Evolutionary conservation across 495 filamentous ascomycete genomes (phyloP).

Genomic region (Penicillium cosmopolitanum): DNA sequence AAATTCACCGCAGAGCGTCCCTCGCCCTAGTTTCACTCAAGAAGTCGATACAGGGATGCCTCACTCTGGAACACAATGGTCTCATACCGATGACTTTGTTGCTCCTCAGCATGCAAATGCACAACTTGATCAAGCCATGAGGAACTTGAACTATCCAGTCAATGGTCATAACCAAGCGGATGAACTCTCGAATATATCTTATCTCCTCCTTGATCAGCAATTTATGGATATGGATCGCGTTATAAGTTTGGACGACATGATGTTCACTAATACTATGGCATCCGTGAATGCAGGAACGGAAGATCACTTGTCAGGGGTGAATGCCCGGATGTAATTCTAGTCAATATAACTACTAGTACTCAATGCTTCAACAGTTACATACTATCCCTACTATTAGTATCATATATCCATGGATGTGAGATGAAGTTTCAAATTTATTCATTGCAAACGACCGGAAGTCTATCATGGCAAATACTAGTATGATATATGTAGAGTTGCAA

Average conservation of each 20-base stretch:
- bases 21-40: background rate
- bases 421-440: background rate
- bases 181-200: conserved; percentile 36
- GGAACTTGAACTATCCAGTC: background rate
- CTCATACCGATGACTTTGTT: background rate
- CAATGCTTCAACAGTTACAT: no score
- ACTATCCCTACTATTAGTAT: no score
- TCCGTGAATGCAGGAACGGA: background rate
- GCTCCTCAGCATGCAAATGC: conserved; percentile 3
- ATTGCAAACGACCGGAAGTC: no score
- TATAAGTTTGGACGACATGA: conserved; percentile 37
- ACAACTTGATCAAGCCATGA: conserved; percentile 7
- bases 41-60: background rate
- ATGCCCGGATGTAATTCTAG: background rate
- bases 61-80: background rate
- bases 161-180: conserved; percentile 19
- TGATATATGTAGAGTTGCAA: no score
- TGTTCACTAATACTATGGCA: conserved; percentile 14
- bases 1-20: background rate
- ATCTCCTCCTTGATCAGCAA: conserved; percentile 39
- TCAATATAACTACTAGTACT: background rate
- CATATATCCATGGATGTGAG: no score
- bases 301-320: background rate
- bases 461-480: no score
- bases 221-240: conserved; percentile 43